Conservation (phyloP, 176 grass and related monocot genomes). For the Aegilops sharonensis region DNA sequence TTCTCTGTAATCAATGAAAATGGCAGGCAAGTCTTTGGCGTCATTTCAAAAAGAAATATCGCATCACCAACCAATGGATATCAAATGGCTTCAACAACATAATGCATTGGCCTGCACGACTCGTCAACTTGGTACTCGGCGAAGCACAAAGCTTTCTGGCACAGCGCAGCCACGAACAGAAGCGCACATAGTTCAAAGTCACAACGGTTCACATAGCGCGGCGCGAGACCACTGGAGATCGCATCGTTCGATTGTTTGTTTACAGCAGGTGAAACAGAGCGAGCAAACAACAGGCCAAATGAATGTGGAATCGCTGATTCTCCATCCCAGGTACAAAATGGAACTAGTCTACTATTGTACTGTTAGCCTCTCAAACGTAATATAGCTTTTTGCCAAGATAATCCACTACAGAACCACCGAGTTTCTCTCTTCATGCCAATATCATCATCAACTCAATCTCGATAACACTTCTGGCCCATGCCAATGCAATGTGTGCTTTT, state of each 20-base stretch:
- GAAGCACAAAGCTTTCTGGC: too few relatives aligned
- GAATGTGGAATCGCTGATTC: not conserved
- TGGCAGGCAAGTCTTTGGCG: too few relatives aligned
- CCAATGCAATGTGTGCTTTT: not conserved
- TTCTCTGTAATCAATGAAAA: too few relatives aligned
- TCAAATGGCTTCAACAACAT: too few relatives aligned
- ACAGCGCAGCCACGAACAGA: not conserved
- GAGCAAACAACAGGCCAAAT: conserved; percentile 32
- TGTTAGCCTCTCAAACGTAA: conserved; percentile 36
- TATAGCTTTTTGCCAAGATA: conserved; percentile 31
- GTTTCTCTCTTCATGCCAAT: conserved; percentile 7
- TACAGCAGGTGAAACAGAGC: not conserved
- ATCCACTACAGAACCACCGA: conserved; percentile 18
- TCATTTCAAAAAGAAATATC: too few relatives aligned
- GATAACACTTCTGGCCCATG: not conserved
- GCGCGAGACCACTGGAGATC: not conserved
- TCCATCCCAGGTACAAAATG: conserved; percentile 25
- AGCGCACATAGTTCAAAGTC: not conserved
- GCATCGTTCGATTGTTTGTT: not conserved
- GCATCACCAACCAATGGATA: too few relatives aligned
- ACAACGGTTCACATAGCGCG: not conserved
- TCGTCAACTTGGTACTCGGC: conserved; percentile 1
- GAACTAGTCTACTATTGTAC: conserved; percentile 42
- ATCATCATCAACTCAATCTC: conserved; percentile 27
- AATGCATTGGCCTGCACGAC: not conserved